Evolutionary conservation across 2,329 filamentous ascomycete species (phyloP).

Genomic region (Talaromyces atroroseus): DNA sequence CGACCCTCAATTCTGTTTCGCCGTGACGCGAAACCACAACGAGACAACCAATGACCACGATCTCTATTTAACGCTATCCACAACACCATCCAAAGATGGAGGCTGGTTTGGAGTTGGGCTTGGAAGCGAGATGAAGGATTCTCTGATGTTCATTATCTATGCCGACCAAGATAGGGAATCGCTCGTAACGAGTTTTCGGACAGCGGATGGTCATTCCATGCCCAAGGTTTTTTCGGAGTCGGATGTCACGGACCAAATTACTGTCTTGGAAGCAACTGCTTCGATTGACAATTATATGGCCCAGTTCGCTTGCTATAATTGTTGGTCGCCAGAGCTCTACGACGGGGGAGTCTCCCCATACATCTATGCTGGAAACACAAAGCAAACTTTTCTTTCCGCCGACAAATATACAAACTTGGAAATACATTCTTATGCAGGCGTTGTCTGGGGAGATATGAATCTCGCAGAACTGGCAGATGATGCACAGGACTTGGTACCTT

Average conservation of each 20-base stretch:
- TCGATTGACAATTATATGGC: constrained; percentile 41
- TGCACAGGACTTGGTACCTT: not conserved
- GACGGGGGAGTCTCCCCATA: constrained; percentile 43
- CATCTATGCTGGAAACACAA: constrained; percentile 53
- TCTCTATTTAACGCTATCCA: constrained; percentile 13
- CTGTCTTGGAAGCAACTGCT: constrained; percentile 43
- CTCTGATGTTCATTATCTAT: constrained; percentile 28
- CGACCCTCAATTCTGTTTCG: constrained; percentile 12
- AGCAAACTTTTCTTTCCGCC: constrained; percentile 39
- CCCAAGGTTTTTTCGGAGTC: constrained; percentile 19
- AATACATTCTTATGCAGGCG: constrained; percentile 50
- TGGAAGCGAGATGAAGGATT: constrained; percentile 22
- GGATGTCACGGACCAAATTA: constrained; percentile 34
- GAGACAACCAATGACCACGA: constrained; percentile 7
- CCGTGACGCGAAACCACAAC: constrained; percentile 11
- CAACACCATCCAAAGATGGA: constrained; percentile 6
- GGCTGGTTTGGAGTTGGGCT: constrained; percentile 25
- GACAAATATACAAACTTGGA: constrained; percentile 41
- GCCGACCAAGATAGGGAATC: constrained; percentile 19
- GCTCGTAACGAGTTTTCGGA: constrained; percentile 23
- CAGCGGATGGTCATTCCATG: constrained; percentile 22
- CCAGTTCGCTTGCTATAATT: constrained; percentile 49
- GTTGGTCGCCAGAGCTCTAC: constrained; percentile 48
- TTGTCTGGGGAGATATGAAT: constrained; percentile 9
- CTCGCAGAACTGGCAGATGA: not conserved